These are phyloP conservation scores for Scedosporium apiospermum DNA, from an alignment of 2,329 filamentous ascomycete genomes.

Conservation along the genomic window DNA sequence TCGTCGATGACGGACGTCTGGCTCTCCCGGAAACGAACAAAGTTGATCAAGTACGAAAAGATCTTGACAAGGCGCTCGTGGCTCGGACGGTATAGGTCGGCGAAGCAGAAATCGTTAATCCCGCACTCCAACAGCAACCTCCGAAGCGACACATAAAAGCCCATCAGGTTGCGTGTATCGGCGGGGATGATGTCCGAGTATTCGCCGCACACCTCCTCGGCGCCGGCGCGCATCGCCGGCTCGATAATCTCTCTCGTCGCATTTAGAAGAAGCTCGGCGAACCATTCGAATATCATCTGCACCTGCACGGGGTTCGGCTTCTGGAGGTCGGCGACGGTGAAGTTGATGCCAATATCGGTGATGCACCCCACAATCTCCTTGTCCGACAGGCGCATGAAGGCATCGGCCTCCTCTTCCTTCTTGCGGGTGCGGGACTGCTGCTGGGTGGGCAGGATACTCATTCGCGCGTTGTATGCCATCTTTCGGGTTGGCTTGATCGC, in stretches of 20 bases:
- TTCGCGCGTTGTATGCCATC: slow-evolving; percentile 51
- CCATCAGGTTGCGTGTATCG: slow-evolving; percentile 91
- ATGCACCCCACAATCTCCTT: slow-evolving; percentile 93
- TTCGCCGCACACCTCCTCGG: slow-evolving; percentile 77
- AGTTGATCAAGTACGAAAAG: slow-evolving; percentile 97
- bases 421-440: slow-evolving; percentile 42
- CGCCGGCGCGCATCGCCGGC: slow-evolving; percentile 87
- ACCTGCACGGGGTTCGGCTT: slow-evolving; percentile 93
- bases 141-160: slow-evolving; percentile 80
- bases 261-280: slow-evolving; percentile 89
- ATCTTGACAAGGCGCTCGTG: slow-evolving; percentile 87
- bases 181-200: slow-evolving; percentile 75
- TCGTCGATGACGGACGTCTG: slow-evolving; percentile 85
- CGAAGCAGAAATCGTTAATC: slow-evolving; percentile 87
- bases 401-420: slow-evolving; percentile 50
- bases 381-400: slow-evolving; percentile 51
- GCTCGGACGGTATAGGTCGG: slow-evolving; percentile 83
- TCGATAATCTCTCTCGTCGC: slow-evolving; percentile 87
- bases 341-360: slow-evolving; percentile 88
- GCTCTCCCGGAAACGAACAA: slow-evolving; percentile 90
- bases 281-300: slow-evolving; percentile 97
- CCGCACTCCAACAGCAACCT: slow-evolving; percentile 78
- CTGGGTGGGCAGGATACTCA: slow-evolving; percentile 52
- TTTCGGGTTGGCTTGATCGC: slow-evolving; percentile 9
- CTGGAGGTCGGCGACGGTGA: slow-evolving; percentile 75